Evolutionary conservation across 345 rosid genomes (phyloP).

Genomic region (Camelina hispida): DNA sequence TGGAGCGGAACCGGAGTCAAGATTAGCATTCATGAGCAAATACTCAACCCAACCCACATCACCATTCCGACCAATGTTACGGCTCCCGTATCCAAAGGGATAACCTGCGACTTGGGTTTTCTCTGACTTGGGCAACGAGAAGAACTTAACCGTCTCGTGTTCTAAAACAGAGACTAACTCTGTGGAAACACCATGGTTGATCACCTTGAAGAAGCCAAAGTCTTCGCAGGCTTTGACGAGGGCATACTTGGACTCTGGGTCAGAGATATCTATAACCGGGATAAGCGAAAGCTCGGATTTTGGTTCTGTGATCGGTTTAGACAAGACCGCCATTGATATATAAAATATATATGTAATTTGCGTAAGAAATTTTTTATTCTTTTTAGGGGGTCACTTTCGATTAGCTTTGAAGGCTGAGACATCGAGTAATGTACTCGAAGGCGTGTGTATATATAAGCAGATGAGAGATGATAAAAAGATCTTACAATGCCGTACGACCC

Average conservation of each 20-base stretch:
- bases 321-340: conserved; percentile 38
- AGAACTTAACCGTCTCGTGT: conserved; percentile 61
- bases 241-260: conserved; percentile 49
- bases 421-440: conserved; percentile 8
- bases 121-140: conserved; percentile 62
- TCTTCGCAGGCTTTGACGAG: conserved; percentile 61
- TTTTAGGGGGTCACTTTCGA: not conserved
- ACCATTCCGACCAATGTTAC: conserved; percentile 68
- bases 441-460: conserved; percentile 25
- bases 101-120: conserved; percentile 60
- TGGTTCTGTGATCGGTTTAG: conserved; percentile 35
- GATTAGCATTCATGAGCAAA: conserved; percentile 61
- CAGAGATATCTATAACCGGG: conserved; percentile 53
- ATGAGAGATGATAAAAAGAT: conserved; percentile 12
- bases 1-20: conserved; percentile 36
- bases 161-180: conserved; percentile 60
- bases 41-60: conserved; percentile 86
- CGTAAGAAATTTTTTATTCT: not conserved
- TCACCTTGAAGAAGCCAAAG: conserved; percentile 81
- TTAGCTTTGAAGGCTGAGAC: conserved; percentile 35
- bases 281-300: conserved; percentile 37
- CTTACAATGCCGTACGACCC: conserved; percentile 16
- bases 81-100: conserved; percentile 81
- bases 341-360: not conserved
- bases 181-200: conserved; percentile 72